Conservation (phyloP, 345 rosid species). For the Melastoma malabathricum region DNA sequence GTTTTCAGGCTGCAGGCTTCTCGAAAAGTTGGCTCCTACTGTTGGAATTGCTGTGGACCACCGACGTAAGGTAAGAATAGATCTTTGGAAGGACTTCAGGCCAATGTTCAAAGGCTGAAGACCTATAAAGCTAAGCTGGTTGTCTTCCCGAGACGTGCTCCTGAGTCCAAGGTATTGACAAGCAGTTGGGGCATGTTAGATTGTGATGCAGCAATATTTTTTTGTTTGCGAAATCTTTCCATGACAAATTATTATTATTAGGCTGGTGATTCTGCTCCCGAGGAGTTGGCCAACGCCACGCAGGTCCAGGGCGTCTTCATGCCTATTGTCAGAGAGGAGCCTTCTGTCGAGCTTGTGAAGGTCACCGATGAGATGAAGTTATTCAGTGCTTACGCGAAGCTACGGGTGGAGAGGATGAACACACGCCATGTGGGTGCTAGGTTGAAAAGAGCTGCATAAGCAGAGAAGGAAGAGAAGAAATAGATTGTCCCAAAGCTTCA, state of each 20-base stretch:
- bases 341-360: conserved; percentile 30
- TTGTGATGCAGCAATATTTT: background rate
- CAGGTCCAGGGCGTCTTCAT: conserved; percentile 28
- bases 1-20: conserved; percentile 35
- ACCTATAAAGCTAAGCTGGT: conserved; percentile 81
- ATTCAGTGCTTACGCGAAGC: conserved; percentile 29
- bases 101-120: conserved; percentile 73
- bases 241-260: background rate
- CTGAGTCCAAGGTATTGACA: conserved; percentile 44
- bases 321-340: conserved; percentile 31
- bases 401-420: conserved; percentile 22
- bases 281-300: conserved; percentile 34
- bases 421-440: conserved; percentile 25
- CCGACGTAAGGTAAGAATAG: conserved; percentile 57
- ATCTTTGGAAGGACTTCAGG: conserved; percentile 56
- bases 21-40: conserved; percentile 73
- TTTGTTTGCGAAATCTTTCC: background rate
- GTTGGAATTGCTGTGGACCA: conserved; percentile 69
- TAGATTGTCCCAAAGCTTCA: background rate
- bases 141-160: conserved; percentile 69
- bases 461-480: conserved; percentile 27
- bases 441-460: conserved; percentile 37
- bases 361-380: conserved; percentile 31
- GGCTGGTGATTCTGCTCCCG: conserved; percentile 42
- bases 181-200: background rate